Evolutionary conservation across 345 rosid species (phyloP).

Genomic region (Carallia brachiata): DNA sequence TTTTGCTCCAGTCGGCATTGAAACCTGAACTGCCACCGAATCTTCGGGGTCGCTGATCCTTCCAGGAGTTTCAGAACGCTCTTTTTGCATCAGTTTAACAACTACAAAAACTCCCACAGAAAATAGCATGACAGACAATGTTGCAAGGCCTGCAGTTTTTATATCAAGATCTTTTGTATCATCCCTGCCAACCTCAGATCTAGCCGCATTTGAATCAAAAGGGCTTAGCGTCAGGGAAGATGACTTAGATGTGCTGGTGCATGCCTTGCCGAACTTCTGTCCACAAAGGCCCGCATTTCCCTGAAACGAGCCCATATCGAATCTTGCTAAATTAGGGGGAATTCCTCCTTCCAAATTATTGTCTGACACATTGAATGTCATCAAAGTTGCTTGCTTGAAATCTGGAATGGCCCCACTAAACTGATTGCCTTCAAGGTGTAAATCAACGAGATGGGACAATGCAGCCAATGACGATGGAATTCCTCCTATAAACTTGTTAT

Average conservation of each 20-base stretch:
- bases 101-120: slow-evolving; percentile 18
- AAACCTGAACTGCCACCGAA: slow-evolving; percentile 33
- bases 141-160: slow-evolving; percentile 29
- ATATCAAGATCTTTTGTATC: not conserved
- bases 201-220: not conserved
- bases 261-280: slow-evolving; percentile 28
- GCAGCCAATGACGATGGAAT: slow-evolving; percentile 57
- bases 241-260: slow-evolving; percentile 20
- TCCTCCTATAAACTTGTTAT: slow-evolving; percentile 57
- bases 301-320: slow-evolving; percentile 36
- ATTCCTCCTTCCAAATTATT: slow-evolving; percentile 63
- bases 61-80: slow-evolving; percentile 9
- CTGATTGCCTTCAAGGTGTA: slow-evolving; percentile 64
- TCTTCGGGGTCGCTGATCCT: slow-evolving; percentile 9
- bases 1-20: slow-evolving; percentile 15
- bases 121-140: slow-evolving; percentile 38
- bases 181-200: not conserved
- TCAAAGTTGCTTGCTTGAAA: slow-evolving; percentile 36
- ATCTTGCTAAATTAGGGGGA: slow-evolving; percentile 46
- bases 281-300: slow-evolving; percentile 73
- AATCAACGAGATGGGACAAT: slow-evolving; percentile 44
- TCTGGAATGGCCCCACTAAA: slow-evolving; percentile 61
- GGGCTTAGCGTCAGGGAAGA: not conserved
- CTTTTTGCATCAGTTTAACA: slow-evolving; percentile 28
- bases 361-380: slow-evolving; percentile 46